Evolutionary conservation across 768 basidiomycete genomes (phyloP).

Genomic region (Holtermanniella nyarrowii): DNA sequence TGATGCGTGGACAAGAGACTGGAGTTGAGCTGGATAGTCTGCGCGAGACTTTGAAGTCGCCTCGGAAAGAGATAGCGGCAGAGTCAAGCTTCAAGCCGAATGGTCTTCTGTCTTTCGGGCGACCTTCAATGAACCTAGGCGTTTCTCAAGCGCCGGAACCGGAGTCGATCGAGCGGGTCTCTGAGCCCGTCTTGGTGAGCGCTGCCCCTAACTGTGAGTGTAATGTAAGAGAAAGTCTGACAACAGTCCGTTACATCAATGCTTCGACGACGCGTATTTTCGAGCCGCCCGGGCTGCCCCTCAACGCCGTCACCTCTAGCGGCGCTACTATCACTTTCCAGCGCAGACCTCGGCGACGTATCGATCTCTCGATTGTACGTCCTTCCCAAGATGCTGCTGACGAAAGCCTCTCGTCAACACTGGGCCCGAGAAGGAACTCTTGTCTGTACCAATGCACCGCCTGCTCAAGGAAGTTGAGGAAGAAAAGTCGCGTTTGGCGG

Average conservation of each 20-base stretch:
- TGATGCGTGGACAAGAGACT: background rate
- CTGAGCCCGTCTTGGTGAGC: background rate
- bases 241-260: background rate
- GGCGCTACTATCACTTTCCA: slow-evolving; percentile 19
- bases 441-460: slow-evolving; percentile 30
- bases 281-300: background rate
- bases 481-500: slow-evolving; percentile 23
- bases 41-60: background rate
- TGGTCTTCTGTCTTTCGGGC: slow-evolving; percentile 5
- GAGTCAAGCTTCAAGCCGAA: background rate
- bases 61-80: background rate
- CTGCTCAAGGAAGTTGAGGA: slow-evolving; percentile 34
- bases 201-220: background rate
- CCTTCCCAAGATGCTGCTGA: background rate
- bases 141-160: too few relatives aligned
- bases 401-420: background rate
- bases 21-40: background rate
- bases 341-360: slow-evolving; percentile 11
- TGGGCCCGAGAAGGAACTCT: slow-evolving; percentile 9
- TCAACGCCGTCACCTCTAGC: slow-evolving; percentile 21
- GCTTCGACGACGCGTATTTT: slow-evolving; percentile 5
- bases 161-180: slow-evolving; percentile 1
- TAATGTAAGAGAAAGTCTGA: background rate
- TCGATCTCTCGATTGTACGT: slow-evolving; percentile 1
- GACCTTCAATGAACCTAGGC: background rate